These are phyloP conservation scores for Malassezia sympodialis DNA, from an alignment of 1,284 basidiomycete species.

Conservation along the genomic window DNA sequence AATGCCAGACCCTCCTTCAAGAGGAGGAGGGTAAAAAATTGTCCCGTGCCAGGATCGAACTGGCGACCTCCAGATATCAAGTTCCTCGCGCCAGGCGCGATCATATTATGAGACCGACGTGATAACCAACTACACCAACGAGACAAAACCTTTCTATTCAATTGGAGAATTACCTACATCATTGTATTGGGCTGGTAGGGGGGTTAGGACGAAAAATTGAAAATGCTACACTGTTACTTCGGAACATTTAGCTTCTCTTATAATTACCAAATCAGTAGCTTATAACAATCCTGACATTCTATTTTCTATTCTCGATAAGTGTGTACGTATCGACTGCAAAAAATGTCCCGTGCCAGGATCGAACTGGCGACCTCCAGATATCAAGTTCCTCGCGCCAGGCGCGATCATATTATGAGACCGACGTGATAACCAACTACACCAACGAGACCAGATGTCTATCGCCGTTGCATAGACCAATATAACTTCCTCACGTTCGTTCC, in stretches of 20 bases:
- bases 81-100: slow-evolving; percentile 15
- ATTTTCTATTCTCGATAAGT: no score
- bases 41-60: slow-evolving; percentile 24
- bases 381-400: slow-evolving; percentile 16
- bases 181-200: no score
- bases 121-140: slow-evolving; percentile 24
- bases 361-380: slow-evolving; percentile 24
- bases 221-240: no score
- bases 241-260: no score
- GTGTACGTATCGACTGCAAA: no score
- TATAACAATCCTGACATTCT: no score
- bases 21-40: slow-evolving; percentile 3
- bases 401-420: slow-evolving; percentile 22
- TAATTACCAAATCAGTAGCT: no score
- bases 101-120: slow-evolving; percentile 23
- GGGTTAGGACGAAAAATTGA: no score
- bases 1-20: no score
- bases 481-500: background rate
- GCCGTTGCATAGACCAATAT: background rate
- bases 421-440: slow-evolving; percentile 24
- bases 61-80: slow-evolving; percentile 23
- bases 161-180: background rate
- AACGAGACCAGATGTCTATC: slow-evolving; percentile 8
- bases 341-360: slow-evolving; percentile 22
- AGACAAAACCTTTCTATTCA: slow-evolving; percentile 2